Evolutionary conservation across 2,329 filamentous ascomycete genomes (phyloP).

Genomic region (Alternaria consortialis): DNA sequence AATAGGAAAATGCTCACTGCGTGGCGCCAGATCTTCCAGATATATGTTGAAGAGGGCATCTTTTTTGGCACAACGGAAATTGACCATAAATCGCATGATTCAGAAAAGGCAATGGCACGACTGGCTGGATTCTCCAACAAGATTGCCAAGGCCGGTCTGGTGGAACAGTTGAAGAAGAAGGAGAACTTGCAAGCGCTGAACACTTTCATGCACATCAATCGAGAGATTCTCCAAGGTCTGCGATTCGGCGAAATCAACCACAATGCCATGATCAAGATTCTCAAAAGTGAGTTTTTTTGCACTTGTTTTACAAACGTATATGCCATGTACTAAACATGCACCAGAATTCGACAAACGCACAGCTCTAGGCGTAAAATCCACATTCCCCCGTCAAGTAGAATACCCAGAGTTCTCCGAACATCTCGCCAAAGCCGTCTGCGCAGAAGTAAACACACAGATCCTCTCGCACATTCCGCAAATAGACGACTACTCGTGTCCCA

Average conservation of each 20-base stretch:
- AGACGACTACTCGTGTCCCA: conserved; percentile 84
- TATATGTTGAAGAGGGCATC: conserved; percentile 80
- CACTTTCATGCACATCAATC: conserved; percentile 77
- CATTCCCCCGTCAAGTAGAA: conserved; percentile 68
- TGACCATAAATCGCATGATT: conserved; percentile 73
- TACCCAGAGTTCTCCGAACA: conserved; percentile 67
- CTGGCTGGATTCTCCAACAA: conserved; percentile 77
- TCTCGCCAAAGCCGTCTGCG: conserved; percentile 78
- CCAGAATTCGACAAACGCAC: conserved; percentile 88
- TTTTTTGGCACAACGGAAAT: conserved; percentile 83
- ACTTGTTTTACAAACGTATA: background rate
- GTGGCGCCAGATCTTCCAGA: conserved; percentile 83
- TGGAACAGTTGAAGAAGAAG: conserved; percentile 69
- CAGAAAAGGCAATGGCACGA: conserved; percentile 70
- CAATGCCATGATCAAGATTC: conserved; percentile 79
- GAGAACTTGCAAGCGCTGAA: conserved; percentile 71
- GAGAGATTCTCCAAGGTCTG: conserved; percentile 77
- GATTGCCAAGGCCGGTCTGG: conserved; percentile 67
- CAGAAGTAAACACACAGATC: conserved; percentile 75
- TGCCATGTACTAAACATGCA: no score
- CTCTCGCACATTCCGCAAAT: conserved; percentile 79
- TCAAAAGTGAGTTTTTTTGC: conserved; percentile 72
- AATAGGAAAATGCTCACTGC: conserved; percentile 71
- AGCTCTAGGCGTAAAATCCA: conserved; percentile 71
- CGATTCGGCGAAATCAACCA: conserved; percentile 87